These are phyloP conservation scores for Catharanthus roseus DNA, from an alignment of 257 asterid species.

Conservation along the genomic window DNA sequence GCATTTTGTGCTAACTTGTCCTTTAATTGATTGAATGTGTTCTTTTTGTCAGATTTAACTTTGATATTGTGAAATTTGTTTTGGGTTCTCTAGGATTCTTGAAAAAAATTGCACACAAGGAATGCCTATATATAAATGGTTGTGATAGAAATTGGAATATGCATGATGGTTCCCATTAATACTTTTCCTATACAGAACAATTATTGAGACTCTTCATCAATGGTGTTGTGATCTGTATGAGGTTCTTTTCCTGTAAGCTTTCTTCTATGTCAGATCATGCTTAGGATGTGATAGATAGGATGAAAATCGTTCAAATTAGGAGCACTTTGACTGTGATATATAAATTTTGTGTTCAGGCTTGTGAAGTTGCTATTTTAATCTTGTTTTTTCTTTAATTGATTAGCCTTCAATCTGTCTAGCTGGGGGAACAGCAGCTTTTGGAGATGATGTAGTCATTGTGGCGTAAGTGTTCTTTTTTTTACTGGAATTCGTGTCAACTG, in stretches of 20 bases:
- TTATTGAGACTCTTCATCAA: not conserved
- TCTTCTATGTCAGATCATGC: not conserved
- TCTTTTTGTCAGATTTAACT: not conserved
- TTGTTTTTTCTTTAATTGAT: constrained; percentile 15
- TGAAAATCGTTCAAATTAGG: not conserved
- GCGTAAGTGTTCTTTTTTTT: constrained; percentile 51
- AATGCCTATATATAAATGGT: not conserved
- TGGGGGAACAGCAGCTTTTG: constrained; percentile 58
- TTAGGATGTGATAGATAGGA: not conserved
- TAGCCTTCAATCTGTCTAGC: constrained; percentile 59
- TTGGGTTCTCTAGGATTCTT: not conserved
- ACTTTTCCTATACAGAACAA: not conserved
- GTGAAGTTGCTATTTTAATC: not conserved
- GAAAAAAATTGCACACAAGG: not conserved
- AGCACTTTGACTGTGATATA: not conserved
- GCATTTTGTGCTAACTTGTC: not conserved
- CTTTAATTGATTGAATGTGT: not conserved
- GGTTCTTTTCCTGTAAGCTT: not conserved
- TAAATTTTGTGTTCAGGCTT: not conserved
- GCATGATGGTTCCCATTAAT: not conserved
- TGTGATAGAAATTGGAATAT: not conserved
- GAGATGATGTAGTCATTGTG: constrained; percentile 82
- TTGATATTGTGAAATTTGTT: not conserved
- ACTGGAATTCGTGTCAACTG: not conserved
- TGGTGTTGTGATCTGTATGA: not conserved